Evolutionary conservation across 2,329 filamentous ascomycete genomes (phyloP).

Genomic region (Fusarium dimerum): DNA sequence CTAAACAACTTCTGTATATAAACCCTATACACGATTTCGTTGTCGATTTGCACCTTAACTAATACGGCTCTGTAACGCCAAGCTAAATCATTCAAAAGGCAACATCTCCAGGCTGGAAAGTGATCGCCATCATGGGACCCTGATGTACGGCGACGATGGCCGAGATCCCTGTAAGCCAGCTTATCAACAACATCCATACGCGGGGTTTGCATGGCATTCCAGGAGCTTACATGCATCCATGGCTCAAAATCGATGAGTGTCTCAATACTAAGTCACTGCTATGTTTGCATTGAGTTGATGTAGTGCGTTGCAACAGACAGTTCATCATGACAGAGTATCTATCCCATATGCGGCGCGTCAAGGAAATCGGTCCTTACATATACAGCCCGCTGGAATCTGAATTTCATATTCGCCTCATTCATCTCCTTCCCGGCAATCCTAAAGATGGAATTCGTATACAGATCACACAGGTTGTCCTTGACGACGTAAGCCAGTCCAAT

Average conservation of each 20-base stretch:
- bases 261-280: no score
- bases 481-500: neutral
- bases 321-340: neutral
- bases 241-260: neutral
- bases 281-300: no score
- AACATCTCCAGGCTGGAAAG: no score
- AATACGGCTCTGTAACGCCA: no score
- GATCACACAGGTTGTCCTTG: neutral
- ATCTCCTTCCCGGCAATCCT: neutral
- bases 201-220: neutral
- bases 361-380: neutral
- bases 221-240: neutral
- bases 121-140: no score
- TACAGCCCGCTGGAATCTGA: neutral
- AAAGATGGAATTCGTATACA: neutral
- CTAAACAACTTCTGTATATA: no score
- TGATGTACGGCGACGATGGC: no score
- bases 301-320: no score
- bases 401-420: neutral
- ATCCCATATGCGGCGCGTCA: neutral
- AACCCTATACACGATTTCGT: no score
- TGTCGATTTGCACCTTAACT: no score
- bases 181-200: neutral
- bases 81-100: no score
- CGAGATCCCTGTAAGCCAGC: neutral